Evolutionary conservation across 495 filamentous ascomycete species (phyloP).

Genomic region (Neurospora sp.): DNA sequence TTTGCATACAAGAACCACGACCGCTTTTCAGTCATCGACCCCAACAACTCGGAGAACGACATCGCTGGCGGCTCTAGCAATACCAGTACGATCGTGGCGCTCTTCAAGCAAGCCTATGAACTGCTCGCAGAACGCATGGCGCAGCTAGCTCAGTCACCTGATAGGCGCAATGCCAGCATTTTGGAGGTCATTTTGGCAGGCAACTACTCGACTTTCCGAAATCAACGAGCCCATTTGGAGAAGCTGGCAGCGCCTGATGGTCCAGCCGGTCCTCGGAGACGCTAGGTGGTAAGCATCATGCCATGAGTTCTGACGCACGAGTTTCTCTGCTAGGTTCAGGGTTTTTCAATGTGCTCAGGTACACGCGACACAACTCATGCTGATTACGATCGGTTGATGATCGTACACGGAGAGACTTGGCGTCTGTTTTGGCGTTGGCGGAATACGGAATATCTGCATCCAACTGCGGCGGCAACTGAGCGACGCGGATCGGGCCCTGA

Average conservation of each 20-base stretch:
- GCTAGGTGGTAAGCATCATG: neutral
- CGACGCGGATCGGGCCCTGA: neutral
- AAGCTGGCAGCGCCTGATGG: conserved; percentile 6
- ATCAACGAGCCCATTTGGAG: conserved; percentile 45
- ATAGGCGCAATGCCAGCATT: conserved; percentile 40
- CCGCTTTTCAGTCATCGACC: conserved; percentile 72
- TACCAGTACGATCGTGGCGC: conserved; percentile 46
- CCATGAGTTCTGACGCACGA: neutral
- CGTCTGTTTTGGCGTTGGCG: neutral
- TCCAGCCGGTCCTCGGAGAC: neutral
- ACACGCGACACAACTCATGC: neutral
- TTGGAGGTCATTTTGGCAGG: conserved; percentile 57
- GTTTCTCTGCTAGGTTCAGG: neutral
- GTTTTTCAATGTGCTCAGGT: neutral
- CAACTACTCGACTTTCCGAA: conserved; percentile 57
- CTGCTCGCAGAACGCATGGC: conserved; percentile 49
- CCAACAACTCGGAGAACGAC: conserved; percentile 73
- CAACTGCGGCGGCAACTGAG: neutral
- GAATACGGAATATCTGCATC: neutral
- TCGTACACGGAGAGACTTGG: neutral
- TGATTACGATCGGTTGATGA: neutral
- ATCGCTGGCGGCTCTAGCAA: conserved; percentile 72
- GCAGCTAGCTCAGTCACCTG: conserved; percentile 13
- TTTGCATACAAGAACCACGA: conserved; percentile 40
- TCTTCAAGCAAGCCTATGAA: conserved; percentile 54